Evolutionary conservation across 345 rosid species (phyloP).

Genomic region (Aquilaria malaccensis): DNA sequence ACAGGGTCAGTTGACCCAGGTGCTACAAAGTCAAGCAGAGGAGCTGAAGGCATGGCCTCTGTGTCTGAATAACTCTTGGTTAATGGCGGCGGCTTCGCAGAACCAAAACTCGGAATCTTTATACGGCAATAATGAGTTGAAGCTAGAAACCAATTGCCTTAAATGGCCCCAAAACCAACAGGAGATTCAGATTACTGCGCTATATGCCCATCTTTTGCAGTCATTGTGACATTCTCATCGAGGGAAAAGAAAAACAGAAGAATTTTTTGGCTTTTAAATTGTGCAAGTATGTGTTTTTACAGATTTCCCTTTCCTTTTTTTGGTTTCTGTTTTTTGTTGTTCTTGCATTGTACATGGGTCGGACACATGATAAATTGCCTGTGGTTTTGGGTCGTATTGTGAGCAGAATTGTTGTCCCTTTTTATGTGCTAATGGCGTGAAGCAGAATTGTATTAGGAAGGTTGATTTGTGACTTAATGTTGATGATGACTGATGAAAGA

Average conservation of each 20-base stretch:
- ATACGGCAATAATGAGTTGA: conserved; percentile 38
- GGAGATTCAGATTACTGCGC: conserved; percentile 28
- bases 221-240: neutral
- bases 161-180: conserved; percentile 48
- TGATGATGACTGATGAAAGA: no score
- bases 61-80: conserved; percentile 35
- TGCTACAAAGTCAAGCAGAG: conserved; percentile 19
- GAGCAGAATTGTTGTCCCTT: no score
- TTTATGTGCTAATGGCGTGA: no score
- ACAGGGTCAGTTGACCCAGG: conserved; percentile 18
- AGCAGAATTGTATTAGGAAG: no score
- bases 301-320: conserved; percentile 17
- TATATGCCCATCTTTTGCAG: conserved; percentile 29
- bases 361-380: conserved; percentile 9
- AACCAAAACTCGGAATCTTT: conserved; percentile 43
- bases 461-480: no score
- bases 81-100: conserved; percentile 49
- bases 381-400: no score
- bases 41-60: conserved; percentile 38
- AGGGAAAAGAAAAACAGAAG: neutral
- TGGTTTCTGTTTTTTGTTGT: conserved; percentile 11
- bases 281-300: neutral
- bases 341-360: conserved; percentile 19
- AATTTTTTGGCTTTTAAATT: no score
- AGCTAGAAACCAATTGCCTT: conserved; percentile 56